Evolutionary conservation across 2,329 filamentous ascomycete species (phyloP).

Genomic region (Ramularia endophylla): DNA sequence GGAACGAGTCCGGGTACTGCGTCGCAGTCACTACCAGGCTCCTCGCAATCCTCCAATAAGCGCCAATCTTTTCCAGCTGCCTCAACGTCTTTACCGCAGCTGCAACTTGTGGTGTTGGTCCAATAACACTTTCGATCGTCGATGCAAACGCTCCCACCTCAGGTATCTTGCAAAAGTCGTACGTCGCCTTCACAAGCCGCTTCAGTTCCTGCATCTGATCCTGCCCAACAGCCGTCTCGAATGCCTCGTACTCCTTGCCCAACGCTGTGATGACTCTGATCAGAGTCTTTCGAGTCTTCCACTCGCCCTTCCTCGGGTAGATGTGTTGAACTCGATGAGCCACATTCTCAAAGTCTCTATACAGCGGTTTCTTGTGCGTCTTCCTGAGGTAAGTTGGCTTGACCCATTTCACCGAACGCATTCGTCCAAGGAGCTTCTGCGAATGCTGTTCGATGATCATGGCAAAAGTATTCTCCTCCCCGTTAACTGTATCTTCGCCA

Average conservation of each 20-base stretch:
- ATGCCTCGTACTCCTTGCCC: slow-evolving; percentile 1
- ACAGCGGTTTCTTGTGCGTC: slow-evolving; percentile 11
- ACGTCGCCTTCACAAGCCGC: slow-evolving; percentile 5
- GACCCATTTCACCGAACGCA: slow-evolving; percentile 8
- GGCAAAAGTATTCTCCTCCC: slow-evolving; percentile 1
- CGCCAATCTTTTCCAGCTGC: slow-evolving; percentile 12
- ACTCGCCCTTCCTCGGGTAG: slow-evolving; percentile 6
- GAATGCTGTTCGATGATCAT: slow-evolving; percentile 7
- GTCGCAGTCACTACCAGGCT: slow-evolving; percentile 1
- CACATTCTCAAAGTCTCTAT: slow-evolving; percentile 9
- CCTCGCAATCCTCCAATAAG: slow-evolving; percentile 10
- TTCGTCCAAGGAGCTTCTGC: slow-evolving; percentile 11
- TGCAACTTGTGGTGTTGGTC: slow-evolving; percentile 8
- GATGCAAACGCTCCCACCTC: slow-evolving; percentile 2
- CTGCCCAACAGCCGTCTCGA: slow-evolving; percentile 2
- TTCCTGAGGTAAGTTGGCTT: slow-evolving; percentile 11
- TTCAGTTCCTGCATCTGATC: neutral
- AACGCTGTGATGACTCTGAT: neutral
- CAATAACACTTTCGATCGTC: slow-evolving; percentile 3
- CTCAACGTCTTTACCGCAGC: slow-evolving; percentile 12
- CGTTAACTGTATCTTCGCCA: neutral
- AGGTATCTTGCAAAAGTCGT: slow-evolving; percentile 2
- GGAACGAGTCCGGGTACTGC: slow-evolving; percentile 1
- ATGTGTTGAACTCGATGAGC: slow-evolving; percentile 10
- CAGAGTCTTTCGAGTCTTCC: slow-evolving; percentile 1